Percentiles rank a stretch among this genome's conserved stretches.
phyloP scores from a whole-genome alignment of 2,329 filamentous ascomycete species.

The Cercospora sp. region DNA sequence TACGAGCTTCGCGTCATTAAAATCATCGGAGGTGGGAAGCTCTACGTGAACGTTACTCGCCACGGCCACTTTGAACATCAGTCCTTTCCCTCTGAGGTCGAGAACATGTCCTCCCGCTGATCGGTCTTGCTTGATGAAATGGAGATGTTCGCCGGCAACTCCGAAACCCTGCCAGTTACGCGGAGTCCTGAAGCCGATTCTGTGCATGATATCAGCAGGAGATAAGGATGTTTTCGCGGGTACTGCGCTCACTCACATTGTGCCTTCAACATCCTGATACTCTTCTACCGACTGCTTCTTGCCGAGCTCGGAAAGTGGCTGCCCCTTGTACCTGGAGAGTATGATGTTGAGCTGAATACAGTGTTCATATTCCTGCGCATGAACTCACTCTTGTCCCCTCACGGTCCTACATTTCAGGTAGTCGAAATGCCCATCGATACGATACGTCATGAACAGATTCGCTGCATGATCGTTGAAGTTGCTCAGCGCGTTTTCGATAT shows the following conservation, averaged over 20 bases:
- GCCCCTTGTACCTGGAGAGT: slow-evolving; percentile 31
- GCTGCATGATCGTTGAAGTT: slow-evolving; percentile 33
- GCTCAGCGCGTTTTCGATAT: slow-evolving; percentile 33
- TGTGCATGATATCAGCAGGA: not conserved
- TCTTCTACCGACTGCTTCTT: slow-evolving; percentile 45
- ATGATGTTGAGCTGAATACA: not conserved
- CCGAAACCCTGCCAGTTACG: slow-evolving; percentile 45
- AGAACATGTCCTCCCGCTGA: slow-evolving; percentile 46
- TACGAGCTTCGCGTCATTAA: slow-evolving; percentile 41
- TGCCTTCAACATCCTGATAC: slow-evolving; percentile 43
- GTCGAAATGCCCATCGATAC: slow-evolving; percentile 36
- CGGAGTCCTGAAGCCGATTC: slow-evolving; percentile 47
- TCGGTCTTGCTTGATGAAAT: slow-evolving; percentile 44
- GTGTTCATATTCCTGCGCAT: not conserved
- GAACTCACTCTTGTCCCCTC: slow-evolving; percentile 33
- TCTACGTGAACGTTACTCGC: slow-evolving; percentile 44
- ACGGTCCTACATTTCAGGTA: slow-evolving; percentile 40
- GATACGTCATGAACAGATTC: slow-evolving; percentile 41
- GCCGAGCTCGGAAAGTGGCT: slow-evolving; percentile 41
- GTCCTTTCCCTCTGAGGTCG: slow-evolving; percentile 40
- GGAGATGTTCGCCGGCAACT: slow-evolving; percentile 47
- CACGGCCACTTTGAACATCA: slow-evolving; percentile 43
- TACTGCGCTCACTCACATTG: slow-evolving; percentile 33
- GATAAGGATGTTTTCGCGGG: too few species aligned
- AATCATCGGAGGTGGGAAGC: slow-evolving; percentile 43